Conservation (phyloP, 352 stramenopile genomes). For the Hyaloperonospora brassicae region DNA sequence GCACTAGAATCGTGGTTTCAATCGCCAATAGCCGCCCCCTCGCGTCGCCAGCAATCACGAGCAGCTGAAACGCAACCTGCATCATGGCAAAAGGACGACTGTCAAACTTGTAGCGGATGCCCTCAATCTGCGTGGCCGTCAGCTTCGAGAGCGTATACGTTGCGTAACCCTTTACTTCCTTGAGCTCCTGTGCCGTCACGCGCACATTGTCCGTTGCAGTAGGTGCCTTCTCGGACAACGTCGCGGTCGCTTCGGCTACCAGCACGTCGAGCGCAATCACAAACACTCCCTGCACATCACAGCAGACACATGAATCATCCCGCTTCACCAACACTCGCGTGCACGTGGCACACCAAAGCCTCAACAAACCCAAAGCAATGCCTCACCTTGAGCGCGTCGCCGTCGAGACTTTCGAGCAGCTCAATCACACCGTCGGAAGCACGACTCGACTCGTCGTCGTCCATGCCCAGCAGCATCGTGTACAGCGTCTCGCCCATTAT, state of each 20-base stretch:
- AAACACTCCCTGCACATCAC: conserved; percentile 50
- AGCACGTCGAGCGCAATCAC: conserved; percentile 58
- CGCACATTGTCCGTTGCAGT: conserved; percentile 42
- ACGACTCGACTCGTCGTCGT: conserved; percentile 32
- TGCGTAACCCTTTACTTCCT: conserved; percentile 39
- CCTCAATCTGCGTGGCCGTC: conserved; percentile 31
- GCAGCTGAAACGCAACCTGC: conserved; percentile 55
- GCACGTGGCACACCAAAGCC: too few species aligned
- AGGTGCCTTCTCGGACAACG: conserved; percentile 52
- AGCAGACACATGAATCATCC: too few species aligned
- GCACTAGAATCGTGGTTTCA: conserved; percentile 49
- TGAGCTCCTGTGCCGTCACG: conserved; percentile 37
- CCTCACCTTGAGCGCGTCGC: conserved; percentile 56
- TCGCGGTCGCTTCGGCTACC: conserved; percentile 37
- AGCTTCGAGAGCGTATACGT: conserved; percentile 44
- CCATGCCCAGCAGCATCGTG: conserved; percentile 26
- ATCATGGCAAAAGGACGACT: conserved; percentile 58
- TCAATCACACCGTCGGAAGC: conserved; percentile 54
- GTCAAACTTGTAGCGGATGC: conserved; percentile 41
- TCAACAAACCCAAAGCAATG: neutral
- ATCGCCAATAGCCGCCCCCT: conserved; percentile 47
- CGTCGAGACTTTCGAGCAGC: conserved; percentile 58
- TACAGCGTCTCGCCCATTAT: conserved; percentile 42
- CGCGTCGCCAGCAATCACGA: conserved; percentile 46
- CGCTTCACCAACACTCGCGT: too few species aligned